A percentile compares a stretch with the other conserved stretches of the same genome.
phyloP scores from a whole-genome alignment of 805 yeast species.

The Ogataea saltuana region DNA sequence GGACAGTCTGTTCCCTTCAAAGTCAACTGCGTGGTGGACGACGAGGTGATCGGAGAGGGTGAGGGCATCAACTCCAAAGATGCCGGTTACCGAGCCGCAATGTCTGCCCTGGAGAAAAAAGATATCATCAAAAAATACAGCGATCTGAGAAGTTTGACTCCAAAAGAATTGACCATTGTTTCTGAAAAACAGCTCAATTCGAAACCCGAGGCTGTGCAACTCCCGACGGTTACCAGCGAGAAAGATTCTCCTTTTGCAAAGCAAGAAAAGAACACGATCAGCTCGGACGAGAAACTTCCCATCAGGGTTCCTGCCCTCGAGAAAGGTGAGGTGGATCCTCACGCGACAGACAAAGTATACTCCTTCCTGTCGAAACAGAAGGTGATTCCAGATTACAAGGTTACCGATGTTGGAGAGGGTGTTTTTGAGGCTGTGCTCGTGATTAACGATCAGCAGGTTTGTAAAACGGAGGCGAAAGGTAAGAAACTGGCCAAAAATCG shows the following conservation, averaged over 20 bases:
- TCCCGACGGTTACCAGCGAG: background rate
- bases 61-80: conserved; percentile 65
- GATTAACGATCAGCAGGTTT: conserved; percentile 37
- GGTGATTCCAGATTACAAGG: conserved; percentile 36
- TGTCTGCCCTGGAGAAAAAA: conserved; percentile 65
- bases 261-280: conserved; percentile 1
- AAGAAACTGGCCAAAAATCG: conserved; percentile 41
- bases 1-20: conserved; percentile 54
- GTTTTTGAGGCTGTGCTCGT: conserved; percentile 30
- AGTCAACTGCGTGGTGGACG: conserved; percentile 67
- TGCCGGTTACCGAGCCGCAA: conserved; percentile 87
- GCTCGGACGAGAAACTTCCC: conserved; percentile 1
- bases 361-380: conserved; percentile 27
- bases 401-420: conserved; percentile 20
- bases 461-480: conserved; percentile 35
- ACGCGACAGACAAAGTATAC: conserved; percentile 36
- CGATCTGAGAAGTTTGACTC: conserved; percentile 52
- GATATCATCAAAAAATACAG: conserved; percentile 64
- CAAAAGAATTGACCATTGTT: conserved; percentile 36
- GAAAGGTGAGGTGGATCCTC: conserved; percentile 23
- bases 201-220: background rate
- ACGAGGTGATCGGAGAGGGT: conserved; percentile 72
- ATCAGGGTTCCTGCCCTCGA: conserved; percentile 6
- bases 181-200: conserved; percentile 8
- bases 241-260: background rate